Conservation (phyloP, 2,329 filamentous ascomycete species). For the Ophiocordyceps polyrhachis-furcata region DNA sequence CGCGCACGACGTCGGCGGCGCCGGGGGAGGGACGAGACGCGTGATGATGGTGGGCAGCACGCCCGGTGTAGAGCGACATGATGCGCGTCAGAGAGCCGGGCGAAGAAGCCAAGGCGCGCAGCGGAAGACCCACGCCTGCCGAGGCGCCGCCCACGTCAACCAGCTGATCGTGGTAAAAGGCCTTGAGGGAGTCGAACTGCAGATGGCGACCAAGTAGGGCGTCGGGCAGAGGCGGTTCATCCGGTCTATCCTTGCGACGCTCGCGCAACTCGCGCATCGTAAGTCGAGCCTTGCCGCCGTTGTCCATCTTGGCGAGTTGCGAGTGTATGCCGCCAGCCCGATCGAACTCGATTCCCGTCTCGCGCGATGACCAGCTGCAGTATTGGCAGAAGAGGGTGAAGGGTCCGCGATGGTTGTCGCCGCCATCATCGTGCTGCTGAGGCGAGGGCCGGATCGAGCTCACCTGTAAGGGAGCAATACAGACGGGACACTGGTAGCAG, state of each 20-base stretch:
- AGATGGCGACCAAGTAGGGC: conserved; percentile 42
- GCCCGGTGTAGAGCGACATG: conserved; percentile 73
- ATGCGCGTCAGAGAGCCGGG: conserved; percentile 72
- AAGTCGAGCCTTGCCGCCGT: conserved; percentile 33
- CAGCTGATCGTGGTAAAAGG: conserved; percentile 70
- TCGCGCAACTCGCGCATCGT: conserved; percentile 32
- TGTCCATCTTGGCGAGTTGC: conserved; percentile 56
- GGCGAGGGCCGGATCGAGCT: conserved; percentile 25
- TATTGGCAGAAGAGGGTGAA: conserved; percentile 76
- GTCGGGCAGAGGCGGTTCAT: conserved; percentile 19
- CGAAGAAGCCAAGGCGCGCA: conserved; percentile 41
- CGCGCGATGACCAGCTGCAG: conserved; percentile 81
- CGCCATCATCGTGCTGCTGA: conserved; percentile 33
- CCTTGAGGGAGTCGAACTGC: conserved; percentile 54
- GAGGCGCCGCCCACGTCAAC: conserved; percentile 35
- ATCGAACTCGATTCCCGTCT: conserved; percentile 80
- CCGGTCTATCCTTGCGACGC: conserved; percentile 26
- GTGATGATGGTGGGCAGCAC: conserved; percentile 35
- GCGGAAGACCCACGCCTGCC: conserved; percentile 22
- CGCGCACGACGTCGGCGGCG: conserved; percentile 59
- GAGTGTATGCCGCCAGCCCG: conserved; percentile 71
- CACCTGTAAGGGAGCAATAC: conserved; percentile 61
- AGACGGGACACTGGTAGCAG: conserved; percentile 89
- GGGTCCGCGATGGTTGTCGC: conserved; percentile 29
- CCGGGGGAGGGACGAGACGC: conserved; percentile 33